A percentile compares a stretch with the other conserved stretches of the same genome.
These are phyloP conservation scores for Verruconis gallopava DNA, from an alignment of 2,329 filamentous ascomycete species.

Conservation along the genomic window DNA sequence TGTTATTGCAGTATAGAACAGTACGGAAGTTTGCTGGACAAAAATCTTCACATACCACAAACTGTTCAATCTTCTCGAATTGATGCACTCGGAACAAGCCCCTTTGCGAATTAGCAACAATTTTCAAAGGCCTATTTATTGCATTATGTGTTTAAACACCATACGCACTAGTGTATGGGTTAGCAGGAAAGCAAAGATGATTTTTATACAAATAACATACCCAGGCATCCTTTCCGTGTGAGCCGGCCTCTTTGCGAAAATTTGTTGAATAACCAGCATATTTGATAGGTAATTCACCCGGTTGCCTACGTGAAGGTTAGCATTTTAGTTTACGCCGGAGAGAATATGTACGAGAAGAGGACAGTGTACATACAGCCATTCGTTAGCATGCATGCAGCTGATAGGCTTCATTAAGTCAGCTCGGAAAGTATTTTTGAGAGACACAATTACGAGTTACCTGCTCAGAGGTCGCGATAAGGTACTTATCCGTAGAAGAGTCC, in stretches of 20 bases:
- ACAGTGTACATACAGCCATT: conserved; percentile 86
- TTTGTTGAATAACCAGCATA: conserved; percentile 82
- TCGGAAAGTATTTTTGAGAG: conserved; percentile 51
- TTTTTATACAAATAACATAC: too few relatives aligned
- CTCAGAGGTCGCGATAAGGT: conserved; percentile 72
- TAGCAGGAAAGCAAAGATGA: too few relatives aligned
- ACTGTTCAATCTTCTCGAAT: conserved; percentile 89
- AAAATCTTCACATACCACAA: too few relatives aligned
- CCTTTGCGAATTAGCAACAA: too few relatives aligned
- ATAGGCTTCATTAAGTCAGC: conserved; percentile 12
- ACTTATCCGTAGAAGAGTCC: conserved; percentile 70
- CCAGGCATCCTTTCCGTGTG: conserved; percentile 89
- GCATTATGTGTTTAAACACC: too few relatives aligned
- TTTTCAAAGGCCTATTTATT: too few relatives aligned
- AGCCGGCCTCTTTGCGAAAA: conserved; percentile 89
- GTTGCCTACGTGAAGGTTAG: too few relatives aligned
- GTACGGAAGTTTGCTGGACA: too few relatives aligned
- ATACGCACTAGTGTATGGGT: too few relatives aligned
- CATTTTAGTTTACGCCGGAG: too few relatives aligned
- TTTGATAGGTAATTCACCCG: conserved; percentile 79
- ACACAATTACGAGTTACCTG: conserved; percentile 32
- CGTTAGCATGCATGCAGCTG: conserved; percentile 60
- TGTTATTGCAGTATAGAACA: too few relatives aligned
- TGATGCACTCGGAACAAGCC: conserved; percentile 97
- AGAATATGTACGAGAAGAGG: too few relatives aligned